These are phyloP conservation scores for Mariannaea elegans DNA, from an alignment of 2,329 filamentous ascomycete species.

Conservation along the genomic window DNA sequence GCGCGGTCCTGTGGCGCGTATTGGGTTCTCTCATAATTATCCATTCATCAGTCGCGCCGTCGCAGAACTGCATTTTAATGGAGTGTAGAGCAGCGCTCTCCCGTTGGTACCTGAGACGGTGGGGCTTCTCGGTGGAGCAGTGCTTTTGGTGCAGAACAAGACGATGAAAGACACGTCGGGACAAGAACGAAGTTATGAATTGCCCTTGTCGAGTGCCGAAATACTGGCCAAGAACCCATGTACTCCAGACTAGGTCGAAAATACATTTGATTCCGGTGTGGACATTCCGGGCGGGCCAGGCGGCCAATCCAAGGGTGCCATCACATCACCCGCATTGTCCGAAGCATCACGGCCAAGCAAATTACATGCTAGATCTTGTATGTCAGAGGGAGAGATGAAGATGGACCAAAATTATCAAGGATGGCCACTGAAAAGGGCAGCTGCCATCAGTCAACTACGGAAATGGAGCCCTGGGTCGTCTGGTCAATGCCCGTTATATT, in stretches of 20 bases:
- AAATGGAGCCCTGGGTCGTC: background rate
- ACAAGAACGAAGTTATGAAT: background rate
- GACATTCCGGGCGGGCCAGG: background rate
- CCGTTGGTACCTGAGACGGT: conserved; percentile 37
- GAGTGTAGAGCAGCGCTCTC: conserved; percentile 12
- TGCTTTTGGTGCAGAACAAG: background rate
- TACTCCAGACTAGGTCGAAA: background rate
- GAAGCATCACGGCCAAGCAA: background rate
- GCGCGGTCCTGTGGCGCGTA: background rate
- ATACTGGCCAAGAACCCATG: background rate
- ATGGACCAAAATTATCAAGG: conserved; percentile 29
- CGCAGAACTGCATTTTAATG: conserved; percentile 20
- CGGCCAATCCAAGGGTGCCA: background rate
- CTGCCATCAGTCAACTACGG: conserved; percentile 8
- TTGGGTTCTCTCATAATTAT: background rate
- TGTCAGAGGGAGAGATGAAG: conserved; percentile 29
- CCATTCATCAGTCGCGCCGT: conserved; percentile 18
- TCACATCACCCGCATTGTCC: conserved; percentile 9
- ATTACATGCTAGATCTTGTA: background rate
- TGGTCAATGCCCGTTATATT: conserved; percentile 5
- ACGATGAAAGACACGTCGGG: background rate
- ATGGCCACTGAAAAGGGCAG: conserved; percentile 29
- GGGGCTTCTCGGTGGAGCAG: conserved; percentile 23
- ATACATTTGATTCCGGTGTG: too few species aligned
- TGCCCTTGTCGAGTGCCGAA: conserved; percentile 4